phyloP scores from a whole-genome alignment of 1,139 yeast species.

The Saccharomyces hybrid region DNA sequence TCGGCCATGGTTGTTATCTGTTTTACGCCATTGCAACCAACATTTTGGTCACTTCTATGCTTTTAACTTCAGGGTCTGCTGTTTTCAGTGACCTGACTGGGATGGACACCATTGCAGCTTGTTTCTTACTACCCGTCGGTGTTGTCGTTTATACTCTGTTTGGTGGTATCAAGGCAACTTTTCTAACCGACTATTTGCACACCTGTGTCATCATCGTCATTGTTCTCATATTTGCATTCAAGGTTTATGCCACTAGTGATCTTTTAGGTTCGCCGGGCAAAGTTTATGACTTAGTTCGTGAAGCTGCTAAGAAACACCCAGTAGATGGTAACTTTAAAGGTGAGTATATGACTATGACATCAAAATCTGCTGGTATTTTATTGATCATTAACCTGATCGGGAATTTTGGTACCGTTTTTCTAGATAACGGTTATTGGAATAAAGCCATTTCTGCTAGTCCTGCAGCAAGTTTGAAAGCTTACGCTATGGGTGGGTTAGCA shows the following conservation, averaged over 20 bases:
- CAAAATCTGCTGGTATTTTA: slow-evolving; percentile 73
- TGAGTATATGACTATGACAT: slow-evolving; percentile 72
- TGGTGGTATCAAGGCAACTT: slow-evolving; percentile 89
- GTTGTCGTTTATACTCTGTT: slow-evolving; percentile 75
- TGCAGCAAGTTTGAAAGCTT: slow-evolving; percentile 82
- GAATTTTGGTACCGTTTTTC: slow-evolving; percentile 80
- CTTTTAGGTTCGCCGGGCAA: slow-evolving; percentile 71
- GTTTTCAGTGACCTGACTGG: slow-evolving; percentile 73
- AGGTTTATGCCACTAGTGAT: slow-evolving; percentile 53
- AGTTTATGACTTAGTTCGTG: slow-evolving; percentile 63
- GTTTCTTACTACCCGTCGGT: slow-evolving; percentile 75
- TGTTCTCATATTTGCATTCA: slow-evolving; percentile 54
- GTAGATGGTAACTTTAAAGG: slow-evolving; percentile 71
- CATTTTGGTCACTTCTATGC: slow-evolving; percentile 80
- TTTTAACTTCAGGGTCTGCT: slow-evolving; percentile 80
- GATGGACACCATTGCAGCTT: slow-evolving; percentile 73
- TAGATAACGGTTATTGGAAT: slow-evolving; percentile 87
- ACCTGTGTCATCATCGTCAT: slow-evolving; percentile 55
- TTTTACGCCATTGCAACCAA: slow-evolving; percentile 84
- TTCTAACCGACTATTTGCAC: slow-evolving; percentile 80
- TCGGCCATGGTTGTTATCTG: slow-evolving; percentile 60
- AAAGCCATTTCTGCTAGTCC: slow-evolving; percentile 86
- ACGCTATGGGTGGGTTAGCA: slow-evolving; percentile 80
- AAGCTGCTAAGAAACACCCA: slow-evolving; percentile 52
- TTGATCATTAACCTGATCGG: slow-evolving; percentile 79